Conservation (phyloP, 1,284 basidiomycete species). For the Polyporus tsugae region DNA sequence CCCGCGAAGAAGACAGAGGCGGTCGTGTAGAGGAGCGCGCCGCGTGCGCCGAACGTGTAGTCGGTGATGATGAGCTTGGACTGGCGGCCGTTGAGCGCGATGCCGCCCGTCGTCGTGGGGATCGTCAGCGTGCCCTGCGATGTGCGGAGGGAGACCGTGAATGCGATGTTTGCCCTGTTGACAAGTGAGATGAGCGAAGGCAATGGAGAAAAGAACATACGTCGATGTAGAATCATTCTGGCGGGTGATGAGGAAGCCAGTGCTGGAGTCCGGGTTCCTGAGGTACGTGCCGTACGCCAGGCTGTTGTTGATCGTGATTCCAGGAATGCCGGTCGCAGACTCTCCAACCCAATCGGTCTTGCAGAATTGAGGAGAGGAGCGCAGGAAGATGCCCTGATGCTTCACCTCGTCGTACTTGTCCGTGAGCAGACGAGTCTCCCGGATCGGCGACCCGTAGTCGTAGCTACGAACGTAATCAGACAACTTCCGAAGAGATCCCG, state of each 20-base stretch:
- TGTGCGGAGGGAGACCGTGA: slow-evolving; percentile 65
- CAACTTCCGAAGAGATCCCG: neutral
- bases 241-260: slow-evolving; percentile 76
- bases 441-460: slow-evolving; percentile 73
- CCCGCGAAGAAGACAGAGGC: slow-evolving; percentile 55
- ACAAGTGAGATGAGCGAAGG: too few species aligned
- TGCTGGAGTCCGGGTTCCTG: slow-evolving; percentile 67
- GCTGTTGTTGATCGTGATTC: slow-evolving; percentile 56
- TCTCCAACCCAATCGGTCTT: slow-evolving; percentile 82
- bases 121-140: slow-evolving; percentile 58
- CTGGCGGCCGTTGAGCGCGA: slow-evolving; percentile 73
- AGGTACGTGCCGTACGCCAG: slow-evolving; percentile 68
- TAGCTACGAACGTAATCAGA: slow-evolving; percentile 45
- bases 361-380: slow-evolving; percentile 77
- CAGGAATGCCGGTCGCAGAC: slow-evolving; percentile 54
- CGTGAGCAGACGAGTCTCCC: slow-evolving; percentile 71
- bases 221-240: slow-evolving; percentile 72
- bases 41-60: slow-evolving; percentile 69
- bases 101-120: slow-evolving; percentile 57
- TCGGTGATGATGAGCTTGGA: slow-evolving; percentile 78
- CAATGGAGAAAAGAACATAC: slow-evolving; percentile 48
- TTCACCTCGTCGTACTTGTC: slow-evolving; percentile 80
- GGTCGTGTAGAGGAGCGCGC: slow-evolving; percentile 76
- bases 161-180: slow-evolving; percentile 54
- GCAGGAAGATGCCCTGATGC: slow-evolving; percentile 76